phyloP scores from a whole-genome alignment of 139 green algal species.

The Chlorella sp. region DNA sequence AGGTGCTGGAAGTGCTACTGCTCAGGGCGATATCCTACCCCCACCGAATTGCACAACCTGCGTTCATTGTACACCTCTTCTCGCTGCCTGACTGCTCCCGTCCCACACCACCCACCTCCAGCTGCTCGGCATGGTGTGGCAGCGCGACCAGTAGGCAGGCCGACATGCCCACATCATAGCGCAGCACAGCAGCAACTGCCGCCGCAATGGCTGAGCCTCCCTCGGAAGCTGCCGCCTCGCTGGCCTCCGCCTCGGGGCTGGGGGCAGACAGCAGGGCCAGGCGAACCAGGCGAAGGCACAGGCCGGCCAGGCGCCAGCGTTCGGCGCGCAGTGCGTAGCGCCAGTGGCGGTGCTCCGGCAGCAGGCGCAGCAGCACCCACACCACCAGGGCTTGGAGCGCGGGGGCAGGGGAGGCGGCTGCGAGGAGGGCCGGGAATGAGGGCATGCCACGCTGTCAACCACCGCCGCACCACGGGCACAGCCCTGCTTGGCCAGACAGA shows the following conservation, averaged over 20 bases:
- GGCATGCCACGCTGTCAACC: no score
- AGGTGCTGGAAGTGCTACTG: no score
- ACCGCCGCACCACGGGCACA: no score
- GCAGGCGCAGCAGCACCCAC: slow-evolving; percentile 51
- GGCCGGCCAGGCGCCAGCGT: slow-evolving; percentile 46
- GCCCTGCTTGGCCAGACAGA: no score
- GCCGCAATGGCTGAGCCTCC: slow-evolving; percentile 1
- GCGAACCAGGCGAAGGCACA: slow-evolving; percentile 53
- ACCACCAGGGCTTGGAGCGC: slow-evolving; percentile 40
- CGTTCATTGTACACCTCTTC: no score
- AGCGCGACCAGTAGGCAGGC: slow-evolving; percentile 43
- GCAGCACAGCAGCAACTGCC: slow-evolving; percentile 29
- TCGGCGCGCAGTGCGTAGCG: slow-evolving; percentile 38
- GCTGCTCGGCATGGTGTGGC: slow-evolving; percentile 26
- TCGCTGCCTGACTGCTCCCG: no score
- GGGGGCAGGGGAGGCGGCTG: slow-evolving; percentile 15
- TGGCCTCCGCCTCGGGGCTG: not conserved
- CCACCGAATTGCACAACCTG: no score
- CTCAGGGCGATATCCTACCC: no score
- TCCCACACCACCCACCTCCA: slow-evolving; percentile 33
- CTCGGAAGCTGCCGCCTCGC: not conserved
- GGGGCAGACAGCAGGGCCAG: slow-evolving; percentile 39
- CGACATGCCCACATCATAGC: slow-evolving; percentile 28
- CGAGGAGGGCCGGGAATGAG: not conserved
- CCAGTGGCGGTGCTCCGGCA: slow-evolving; percentile 44